Evolutionary conservation across 331 rosid genomes (phyloP).

Genomic region (Prunus yedoensis): DNA sequence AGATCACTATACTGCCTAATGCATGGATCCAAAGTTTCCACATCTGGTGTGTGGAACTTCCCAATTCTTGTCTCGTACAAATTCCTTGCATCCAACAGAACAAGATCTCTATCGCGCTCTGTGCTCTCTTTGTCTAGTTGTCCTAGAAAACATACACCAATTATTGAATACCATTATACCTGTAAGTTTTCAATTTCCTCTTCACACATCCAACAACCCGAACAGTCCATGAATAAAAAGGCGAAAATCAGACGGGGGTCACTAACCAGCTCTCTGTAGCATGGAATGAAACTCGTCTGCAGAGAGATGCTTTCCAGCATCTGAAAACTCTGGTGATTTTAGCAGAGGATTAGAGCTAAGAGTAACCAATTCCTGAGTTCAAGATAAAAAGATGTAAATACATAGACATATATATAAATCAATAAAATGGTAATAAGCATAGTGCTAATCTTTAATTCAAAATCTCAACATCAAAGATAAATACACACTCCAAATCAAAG

Average conservation of each 20-base stretch:
- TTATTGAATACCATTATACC: conserved; percentile 15
- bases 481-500: neutral
- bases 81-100: conserved; percentile 89
- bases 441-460: neutral
- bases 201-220: too few relatives aligned
- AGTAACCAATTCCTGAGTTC: conserved; percentile 76
- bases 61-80: conserved; percentile 94
- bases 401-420: neutral
- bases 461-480: neutral
- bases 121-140: conserved; percentile 39
- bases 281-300: conserved; percentile 80
- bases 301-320: conserved; percentile 87
- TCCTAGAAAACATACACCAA: conserved; percentile 24
- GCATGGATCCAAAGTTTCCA: conserved; percentile 74
- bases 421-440: neutral
- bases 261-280: conserved; percentile 58
- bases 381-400: neutral
- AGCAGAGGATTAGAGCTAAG: conserved; percentile 61
- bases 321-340: conserved; percentile 63
- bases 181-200: neutral
- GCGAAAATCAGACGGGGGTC: neutral
- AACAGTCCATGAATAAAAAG: too few relatives aligned
- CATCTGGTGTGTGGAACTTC: conserved; percentile 66
- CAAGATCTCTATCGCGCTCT: conserved; percentile 33
- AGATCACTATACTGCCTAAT: conserved; percentile 93